Evolutionary conservation across 441 rosid species (phyloP).

Genomic region (Rhodomyrtus psidioides): DNA sequence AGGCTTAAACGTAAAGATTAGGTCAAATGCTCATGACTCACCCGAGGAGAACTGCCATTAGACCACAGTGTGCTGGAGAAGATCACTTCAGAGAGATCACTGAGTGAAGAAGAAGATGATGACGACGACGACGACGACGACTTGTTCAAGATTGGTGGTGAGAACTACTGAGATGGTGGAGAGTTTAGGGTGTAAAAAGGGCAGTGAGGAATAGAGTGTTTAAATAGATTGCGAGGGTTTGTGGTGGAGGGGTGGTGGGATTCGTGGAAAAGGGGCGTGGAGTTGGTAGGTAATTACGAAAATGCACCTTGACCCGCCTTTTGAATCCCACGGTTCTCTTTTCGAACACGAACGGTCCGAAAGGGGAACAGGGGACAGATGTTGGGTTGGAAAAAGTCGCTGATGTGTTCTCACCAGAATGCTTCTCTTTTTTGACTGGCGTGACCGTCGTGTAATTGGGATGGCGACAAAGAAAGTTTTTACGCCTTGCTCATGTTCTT

Average conservation of each 20-base stretch:
- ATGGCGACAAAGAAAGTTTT: constrained; percentile 13
- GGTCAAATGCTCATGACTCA: not conserved
- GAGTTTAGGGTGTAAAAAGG: constrained; percentile 4
- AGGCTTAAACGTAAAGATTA: not conserved
- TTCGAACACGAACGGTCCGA: constrained; percentile 30
- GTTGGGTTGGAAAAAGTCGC: constrained; percentile 28
- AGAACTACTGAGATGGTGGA: constrained; percentile 1
- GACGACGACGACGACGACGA: not conserved
- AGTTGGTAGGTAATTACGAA: constrained; percentile 23
- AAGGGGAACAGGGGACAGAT: constrained; percentile 34
- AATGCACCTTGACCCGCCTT: constrained; percentile 34
- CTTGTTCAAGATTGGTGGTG: not conserved
- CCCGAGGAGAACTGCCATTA: not conserved
- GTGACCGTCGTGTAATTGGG: not conserved
- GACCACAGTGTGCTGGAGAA: not conserved
- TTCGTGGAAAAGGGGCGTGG: constrained; percentile 3
- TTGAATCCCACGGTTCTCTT: constrained; percentile 6
- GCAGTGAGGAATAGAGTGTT: constrained; percentile 14
- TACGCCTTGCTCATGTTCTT: not conserved
- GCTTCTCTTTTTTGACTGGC: constrained; percentile 36
- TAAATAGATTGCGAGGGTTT: constrained; percentile 31
- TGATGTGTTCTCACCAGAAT: constrained; percentile 25
- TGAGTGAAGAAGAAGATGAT: not conserved
- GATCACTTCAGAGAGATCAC: not conserved
- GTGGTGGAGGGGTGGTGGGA: not conserved